Conservation (phyloP, 305 asterid genomes). For the Solanum chacoense region DNA sequence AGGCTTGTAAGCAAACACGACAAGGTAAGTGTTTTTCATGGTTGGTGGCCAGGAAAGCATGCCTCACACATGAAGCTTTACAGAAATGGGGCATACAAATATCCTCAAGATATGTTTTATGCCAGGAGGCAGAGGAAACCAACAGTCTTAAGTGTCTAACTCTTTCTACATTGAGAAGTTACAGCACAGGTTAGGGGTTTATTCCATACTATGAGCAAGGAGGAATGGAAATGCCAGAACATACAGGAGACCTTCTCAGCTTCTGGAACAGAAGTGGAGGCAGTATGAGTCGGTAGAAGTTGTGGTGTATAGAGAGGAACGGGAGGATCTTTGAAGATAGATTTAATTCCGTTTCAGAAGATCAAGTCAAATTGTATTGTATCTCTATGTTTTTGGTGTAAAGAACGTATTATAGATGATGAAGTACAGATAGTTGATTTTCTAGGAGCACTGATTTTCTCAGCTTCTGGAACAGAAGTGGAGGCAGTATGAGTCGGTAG, state of each 20-base stretch:
- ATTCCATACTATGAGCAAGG: not conserved
- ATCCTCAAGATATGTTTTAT: not conserved
- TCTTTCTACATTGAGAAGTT: not conserved
- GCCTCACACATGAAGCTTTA: not conserved
- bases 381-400: not conserved
- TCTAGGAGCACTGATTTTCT: not conserved
- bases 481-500: not conserved
- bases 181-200: not conserved
- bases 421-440: not conserved
- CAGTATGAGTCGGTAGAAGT: not conserved
- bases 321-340: not conserved
- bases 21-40: not conserved
- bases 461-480: not conserved
- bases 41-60: not conserved
- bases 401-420: not conserved
- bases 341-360: not conserved
- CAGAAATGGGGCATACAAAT: not conserved
- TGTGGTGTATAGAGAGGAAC: not conserved
- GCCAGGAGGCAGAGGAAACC: not conserved
- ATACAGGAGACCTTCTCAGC: not conserved
- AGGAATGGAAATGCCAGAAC: not conserved
- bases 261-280: not conserved
- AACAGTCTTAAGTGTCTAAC: not conserved
- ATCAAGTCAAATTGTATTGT: not conserved
- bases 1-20: not conserved